Conservation (phyloP, 768 basidiomycete genomes). For the Boletus pseudo-olivaceus region DNA sequence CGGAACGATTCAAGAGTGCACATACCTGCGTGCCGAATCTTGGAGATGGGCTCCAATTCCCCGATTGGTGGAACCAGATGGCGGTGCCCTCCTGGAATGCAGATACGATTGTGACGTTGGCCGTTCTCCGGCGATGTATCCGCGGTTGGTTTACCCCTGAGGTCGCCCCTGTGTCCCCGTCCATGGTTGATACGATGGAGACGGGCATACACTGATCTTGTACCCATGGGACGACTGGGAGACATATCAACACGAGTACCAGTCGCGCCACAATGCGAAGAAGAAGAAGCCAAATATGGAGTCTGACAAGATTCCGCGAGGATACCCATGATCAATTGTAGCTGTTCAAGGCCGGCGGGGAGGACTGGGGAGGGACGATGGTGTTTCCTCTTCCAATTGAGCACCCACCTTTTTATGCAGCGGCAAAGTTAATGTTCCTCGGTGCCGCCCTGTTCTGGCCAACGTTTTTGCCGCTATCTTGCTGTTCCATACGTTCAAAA, state of each 20-base stretch:
- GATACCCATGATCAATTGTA: neutral
- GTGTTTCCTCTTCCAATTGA: no score
- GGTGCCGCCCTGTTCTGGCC: no score
- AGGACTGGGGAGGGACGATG: no score
- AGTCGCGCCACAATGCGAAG: neutral
- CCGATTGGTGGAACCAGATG: neutral
- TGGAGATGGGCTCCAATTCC: neutral
- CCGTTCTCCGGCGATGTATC: neutral
- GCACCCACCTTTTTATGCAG: no score
- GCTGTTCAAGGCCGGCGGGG: no score
- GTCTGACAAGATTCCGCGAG: conserved; percentile 2
- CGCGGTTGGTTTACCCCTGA: neutral
- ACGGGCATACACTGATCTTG: neutral
- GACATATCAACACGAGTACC: neutral
- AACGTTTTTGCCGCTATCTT: no score
- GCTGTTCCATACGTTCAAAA: no score
- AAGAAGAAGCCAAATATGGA: neutral
- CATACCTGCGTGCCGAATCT: neutral
- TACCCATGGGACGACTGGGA: neutral
- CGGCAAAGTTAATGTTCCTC: no score
- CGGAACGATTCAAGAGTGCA: neutral
- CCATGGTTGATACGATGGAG: no score
- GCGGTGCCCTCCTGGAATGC: no score
- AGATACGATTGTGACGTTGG: neutral
- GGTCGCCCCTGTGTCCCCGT: neutral